Conservation (phyloP, 2,329 filamentous ascomycete genomes). For the Aureobasidium sp. region DNA sequence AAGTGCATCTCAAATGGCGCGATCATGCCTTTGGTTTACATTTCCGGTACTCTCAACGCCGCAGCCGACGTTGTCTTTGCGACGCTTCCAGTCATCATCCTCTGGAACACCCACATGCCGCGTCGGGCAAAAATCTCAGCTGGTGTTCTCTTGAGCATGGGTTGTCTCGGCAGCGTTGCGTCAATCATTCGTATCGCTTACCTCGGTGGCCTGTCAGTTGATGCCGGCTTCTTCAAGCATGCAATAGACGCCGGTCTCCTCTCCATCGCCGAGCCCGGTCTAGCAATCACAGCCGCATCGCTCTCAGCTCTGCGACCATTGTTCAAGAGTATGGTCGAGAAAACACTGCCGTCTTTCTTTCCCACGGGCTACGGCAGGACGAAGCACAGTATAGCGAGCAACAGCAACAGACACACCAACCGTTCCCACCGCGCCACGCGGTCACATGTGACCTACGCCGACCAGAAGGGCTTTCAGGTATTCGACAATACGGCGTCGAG, state of each 20-base stretch:
- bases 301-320: constrained; percentile 21
- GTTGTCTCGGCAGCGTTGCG: constrained; percentile 10
- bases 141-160: constrained; percentile 15
- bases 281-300: constrained; percentile 22
- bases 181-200: constrained; percentile 17
- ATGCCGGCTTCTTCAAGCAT: constrained; percentile 1
- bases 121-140: constrained; percentile 13
- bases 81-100: constrained; percentile 4
- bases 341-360: background rate
- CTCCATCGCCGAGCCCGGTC: constrained; percentile 19
- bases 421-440: background rate
- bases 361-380: background rate
- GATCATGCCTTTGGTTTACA: constrained; percentile 15
- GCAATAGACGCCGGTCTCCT: constrained; percentile 18
- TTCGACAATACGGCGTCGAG: constrained; percentile 2
- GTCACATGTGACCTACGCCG: background rate
- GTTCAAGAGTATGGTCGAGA: constrained; percentile 16
- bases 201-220: background rate
- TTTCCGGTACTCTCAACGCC: constrained; percentile 14
- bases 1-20: constrained; percentile 13
- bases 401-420: background rate
- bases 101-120: constrained; percentile 16
- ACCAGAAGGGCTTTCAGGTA: constrained; percentile 11
- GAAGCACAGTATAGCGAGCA: background rate
- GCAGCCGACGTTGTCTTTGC: constrained; percentile 14